Evolutionary conservation across 305 asterid species (phyloP).

Genomic region (Fraxinus baroniana): DNA sequence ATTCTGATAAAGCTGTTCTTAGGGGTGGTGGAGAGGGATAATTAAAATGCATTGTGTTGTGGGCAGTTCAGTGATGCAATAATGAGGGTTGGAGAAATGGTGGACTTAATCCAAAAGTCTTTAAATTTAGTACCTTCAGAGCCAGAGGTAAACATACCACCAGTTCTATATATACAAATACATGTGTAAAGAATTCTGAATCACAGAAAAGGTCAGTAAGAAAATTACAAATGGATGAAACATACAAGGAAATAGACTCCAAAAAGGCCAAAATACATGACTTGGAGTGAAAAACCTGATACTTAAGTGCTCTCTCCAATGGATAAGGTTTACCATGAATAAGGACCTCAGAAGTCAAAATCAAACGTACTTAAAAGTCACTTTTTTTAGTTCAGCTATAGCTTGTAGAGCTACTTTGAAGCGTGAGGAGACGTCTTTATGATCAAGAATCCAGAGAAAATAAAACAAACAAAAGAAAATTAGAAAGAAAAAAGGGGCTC

Average conservation of each 20-base stretch:
- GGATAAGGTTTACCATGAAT: constrained; percentile 49
- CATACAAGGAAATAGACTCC: constrained; percentile 34
- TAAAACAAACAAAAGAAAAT: not conserved
- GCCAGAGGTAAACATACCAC: constrained; percentile 26
- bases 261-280: constrained; percentile 22
- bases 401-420: not conserved
- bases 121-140: constrained; percentile 31
- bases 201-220: constrained; percentile 40
- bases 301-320: constrained; percentile 29
- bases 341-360: constrained; percentile 6
- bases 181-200: constrained; percentile 28
- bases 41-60: constrained; percentile 31
- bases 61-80: constrained; percentile 56
- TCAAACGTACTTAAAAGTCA: not conserved
- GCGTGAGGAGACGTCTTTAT: not conserved
- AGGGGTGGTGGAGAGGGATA: constrained; percentile 17
- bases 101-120: constrained; percentile 33
- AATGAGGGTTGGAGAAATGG: constrained; percentile 40
- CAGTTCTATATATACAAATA: constrained; percentile 16
- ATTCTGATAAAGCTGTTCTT: constrained; percentile 13
- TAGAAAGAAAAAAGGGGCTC: not conserved
- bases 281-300: constrained; percentile 31
- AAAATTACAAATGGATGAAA: constrained; percentile 42
- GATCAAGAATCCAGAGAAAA: not conserved
- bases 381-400: not conserved